Evolutionary conservation across 2,329 filamentous ascomycete species (phyloP), one percentile per base, ranked within the genome.

Genomic region (Neonectria coccinea): DNA sequence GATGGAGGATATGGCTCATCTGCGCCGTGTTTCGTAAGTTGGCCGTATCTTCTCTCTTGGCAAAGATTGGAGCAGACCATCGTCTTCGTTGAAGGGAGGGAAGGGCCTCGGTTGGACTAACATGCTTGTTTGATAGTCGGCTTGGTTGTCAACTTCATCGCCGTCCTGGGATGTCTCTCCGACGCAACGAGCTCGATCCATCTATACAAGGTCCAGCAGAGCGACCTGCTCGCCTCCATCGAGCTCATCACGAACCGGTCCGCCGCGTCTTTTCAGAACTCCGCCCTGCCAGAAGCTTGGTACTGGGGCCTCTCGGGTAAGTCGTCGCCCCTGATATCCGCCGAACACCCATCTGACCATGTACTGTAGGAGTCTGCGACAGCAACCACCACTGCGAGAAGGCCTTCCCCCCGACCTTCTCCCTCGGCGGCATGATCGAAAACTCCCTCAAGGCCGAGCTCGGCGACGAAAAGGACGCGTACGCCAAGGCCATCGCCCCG

Each of bases 1-100:
- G 62, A 18, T 68, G 67, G 67, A 65, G 67, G 27, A 47, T 58
- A 33, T 68, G 67, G 67, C 59, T 68, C 20, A 60, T 68, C 53
- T 67, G 55, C 48, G 65, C 65, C 18, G 67, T 68, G 7, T 65
- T 68, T 56, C 56, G 67, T 67, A 57, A 56, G 64, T 67, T n/a
- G 22, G 18, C 20, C 5, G 7, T 22, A 16, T 18, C 22, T 11
- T 31, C 39, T 5, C 10, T 33, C 9, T 33, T 4, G 6, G 45
- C 12, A 2, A 9, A 27, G 22, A 25, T n/a, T 27, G 22, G 5
- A 33, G 6, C 22, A 16, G 44, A 29, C 22, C 12, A 48, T 27
- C 6, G 7, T 7, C 22, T 14, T 29, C 7, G 50, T n/a, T 10
- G 29, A 11, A 36, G 31, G 31, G 31, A 27, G 5, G 9, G 14